Percentiles rank a stretch among this genome's conserved stretches.
Evolutionary conservation across 495 filamentous ascomycete genomes (phyloP).

Genomic region (Talaromyces trachyspermus): DNA sequence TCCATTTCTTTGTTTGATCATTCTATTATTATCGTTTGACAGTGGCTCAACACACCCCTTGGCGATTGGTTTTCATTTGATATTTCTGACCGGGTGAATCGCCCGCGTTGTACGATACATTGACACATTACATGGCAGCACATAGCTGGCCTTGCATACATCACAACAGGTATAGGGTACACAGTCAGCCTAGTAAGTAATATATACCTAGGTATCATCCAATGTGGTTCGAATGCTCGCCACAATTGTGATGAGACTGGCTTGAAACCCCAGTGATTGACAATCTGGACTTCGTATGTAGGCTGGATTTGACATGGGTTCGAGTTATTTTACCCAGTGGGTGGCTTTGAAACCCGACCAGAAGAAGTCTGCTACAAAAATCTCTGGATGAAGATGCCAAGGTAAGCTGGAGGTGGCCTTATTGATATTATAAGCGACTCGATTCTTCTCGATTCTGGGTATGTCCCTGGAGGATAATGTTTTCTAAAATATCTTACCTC

Average conservation of each 20-base stretch:
- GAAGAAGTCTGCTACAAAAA: not conserved
- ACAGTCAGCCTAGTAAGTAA: not conserved
- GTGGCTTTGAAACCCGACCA: not conserved
- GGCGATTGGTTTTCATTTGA: not conserved
- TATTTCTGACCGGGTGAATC: not conserved
- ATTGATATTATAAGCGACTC: not conserved
- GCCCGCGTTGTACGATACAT: not conserved
- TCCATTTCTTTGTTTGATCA: not conserved
- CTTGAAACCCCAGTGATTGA: not conserved
- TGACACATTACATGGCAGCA: not conserved
- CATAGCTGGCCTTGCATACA: too few species aligned
- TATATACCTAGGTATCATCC: not conserved
- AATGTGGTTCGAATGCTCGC: not conserved
- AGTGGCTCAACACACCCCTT: not conserved
- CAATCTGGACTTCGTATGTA: too few species aligned
- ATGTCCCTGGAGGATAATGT: not conserved
- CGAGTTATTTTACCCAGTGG: not conserved
- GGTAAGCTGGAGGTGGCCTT: not conserved
- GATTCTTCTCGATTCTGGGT: not conserved
- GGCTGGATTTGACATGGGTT: not conserved
- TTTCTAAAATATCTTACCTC: not conserved
- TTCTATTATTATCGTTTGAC: not conserved
- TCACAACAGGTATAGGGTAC: not conserved
- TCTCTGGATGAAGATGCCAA: not conserved
- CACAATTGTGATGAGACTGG: not conserved